phyloP scores from a whole-genome alignment of 345 rosid genomes.

The Populus alba region DNA sequence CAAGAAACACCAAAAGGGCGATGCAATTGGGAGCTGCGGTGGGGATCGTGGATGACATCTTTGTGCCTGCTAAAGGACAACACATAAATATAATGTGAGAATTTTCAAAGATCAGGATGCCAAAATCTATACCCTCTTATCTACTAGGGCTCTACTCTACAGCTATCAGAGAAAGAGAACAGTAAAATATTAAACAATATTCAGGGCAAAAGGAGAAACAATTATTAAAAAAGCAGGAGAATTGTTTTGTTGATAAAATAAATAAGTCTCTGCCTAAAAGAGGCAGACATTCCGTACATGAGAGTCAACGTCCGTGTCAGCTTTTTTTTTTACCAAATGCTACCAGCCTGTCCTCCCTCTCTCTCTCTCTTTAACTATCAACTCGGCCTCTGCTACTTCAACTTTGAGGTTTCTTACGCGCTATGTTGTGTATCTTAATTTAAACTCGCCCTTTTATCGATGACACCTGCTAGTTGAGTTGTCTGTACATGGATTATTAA shows the following conservation, averaged over 20 bases:
- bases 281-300: conserved; percentile 39
- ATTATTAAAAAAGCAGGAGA: not conserved
- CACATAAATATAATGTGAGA: not conserved
- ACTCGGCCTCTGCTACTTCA: not conserved
- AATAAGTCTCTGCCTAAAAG: conserved; percentile 6
- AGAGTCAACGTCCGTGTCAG: conserved; percentile 48
- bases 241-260: not conserved
- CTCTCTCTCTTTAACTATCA: conserved; percentile 5
- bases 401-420: not conserved
- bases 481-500: too few relatives aligned
- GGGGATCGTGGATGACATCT: not conserved
- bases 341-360: conserved; percentile 17
- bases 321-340: conserved; percentile 34
- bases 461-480: not conserved
- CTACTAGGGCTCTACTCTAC: too few relatives aligned
- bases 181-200: too few relatives aligned
- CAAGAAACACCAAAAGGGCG: too few relatives aligned
- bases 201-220: not conserved
- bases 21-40: too few relatives aligned
- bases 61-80: not conserved
- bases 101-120: not conserved
- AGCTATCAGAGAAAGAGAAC: too few relatives aligned
- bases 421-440: too few relatives aligned
- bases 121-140: too few relatives aligned
- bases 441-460: not conserved